Evolutionary conservation across 441 rosid species (phyloP).

Genomic region (Pelargonium australe): DNA sequence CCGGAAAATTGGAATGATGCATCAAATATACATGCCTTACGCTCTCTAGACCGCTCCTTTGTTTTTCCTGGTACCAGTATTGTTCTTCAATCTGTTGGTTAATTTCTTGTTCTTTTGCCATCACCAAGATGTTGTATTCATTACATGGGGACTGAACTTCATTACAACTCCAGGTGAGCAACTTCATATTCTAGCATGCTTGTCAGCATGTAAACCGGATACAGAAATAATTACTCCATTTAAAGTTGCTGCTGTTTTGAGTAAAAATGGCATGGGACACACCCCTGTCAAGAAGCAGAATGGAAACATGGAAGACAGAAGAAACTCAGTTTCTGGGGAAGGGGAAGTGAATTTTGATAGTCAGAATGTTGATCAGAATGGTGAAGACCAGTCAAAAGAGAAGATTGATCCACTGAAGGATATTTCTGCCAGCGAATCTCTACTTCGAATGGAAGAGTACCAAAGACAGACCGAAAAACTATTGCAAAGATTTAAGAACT

Average conservation of each 20-base stretch:
- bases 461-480: slow-evolving; percentile 62
- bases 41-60: slow-evolving; percentile 68
- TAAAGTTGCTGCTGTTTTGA: slow-evolving; percentile 90
- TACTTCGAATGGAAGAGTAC: slow-evolving; percentile 85
- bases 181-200: slow-evolving; percentile 78
- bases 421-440: slow-evolving; percentile 69
- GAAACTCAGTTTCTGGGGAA: slow-evolving; percentile 29
- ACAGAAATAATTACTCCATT: slow-evolving; percentile 86
- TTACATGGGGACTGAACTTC: neutral
- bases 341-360: slow-evolving; percentile 40
- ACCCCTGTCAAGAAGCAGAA: slow-evolving; percentile 43
- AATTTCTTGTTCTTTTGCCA: neutral
- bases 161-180: slow-evolving; percentile 63
- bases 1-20: slow-evolving; percentile 64
- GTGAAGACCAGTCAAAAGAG: slow-evolving; percentile 30
- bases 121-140: neutral
- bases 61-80: slow-evolving; percentile 73
- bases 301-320: slow-evolving; percentile 39
- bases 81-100: slow-evolving; percentile 19
- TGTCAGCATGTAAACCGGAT: slow-evolving; percentile 72
- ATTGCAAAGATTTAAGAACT: slow-evolving; percentile 75
- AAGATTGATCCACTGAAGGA: slow-evolving; percentile 45
- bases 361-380: slow-evolving; percentile 40
- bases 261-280: slow-evolving; percentile 58
- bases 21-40: slow-evolving; percentile 50